These are phyloP conservation scores for Boletus patriciae DNA, from an alignment of 768 basidiomycete species.

Conservation along the genomic window DNA sequence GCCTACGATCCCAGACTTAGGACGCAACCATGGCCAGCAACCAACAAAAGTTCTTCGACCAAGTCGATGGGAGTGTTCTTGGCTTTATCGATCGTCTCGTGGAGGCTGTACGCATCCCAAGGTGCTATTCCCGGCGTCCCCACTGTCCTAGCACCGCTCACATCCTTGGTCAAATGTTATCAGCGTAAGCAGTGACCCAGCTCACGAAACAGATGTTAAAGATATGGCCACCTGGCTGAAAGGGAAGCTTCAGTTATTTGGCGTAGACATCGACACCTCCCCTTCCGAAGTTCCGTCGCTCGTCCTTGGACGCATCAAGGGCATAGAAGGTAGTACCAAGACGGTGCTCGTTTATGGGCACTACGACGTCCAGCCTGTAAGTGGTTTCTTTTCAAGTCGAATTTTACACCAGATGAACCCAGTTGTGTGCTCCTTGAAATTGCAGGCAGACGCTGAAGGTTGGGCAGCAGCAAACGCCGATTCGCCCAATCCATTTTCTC, in stretches of 20 bases:
- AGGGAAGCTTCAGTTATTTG: background rate
- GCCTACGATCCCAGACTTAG: background rate
- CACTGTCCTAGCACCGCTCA: background rate
- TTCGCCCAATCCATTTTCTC: background rate
- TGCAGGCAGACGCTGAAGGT: background rate
- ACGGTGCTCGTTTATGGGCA: constrained; percentile 88
- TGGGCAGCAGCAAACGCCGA: background rate
- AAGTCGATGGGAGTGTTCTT: background rate
- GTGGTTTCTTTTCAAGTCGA: constrained; percentile 19
- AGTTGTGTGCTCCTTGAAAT: background rate
- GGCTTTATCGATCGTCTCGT: background rate
- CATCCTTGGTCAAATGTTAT: background rate
- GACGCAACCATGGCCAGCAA: background rate
- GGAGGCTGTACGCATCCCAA: background rate
- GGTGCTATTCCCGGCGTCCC: background rate
- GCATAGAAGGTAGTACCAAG: constrained; percentile 14
- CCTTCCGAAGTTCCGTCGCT: constrained; percentile 1
- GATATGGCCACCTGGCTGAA: background rate
- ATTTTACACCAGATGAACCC: background rate
- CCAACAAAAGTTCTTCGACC: background rate
- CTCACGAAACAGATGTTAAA: background rate
- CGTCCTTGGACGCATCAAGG: background rate
- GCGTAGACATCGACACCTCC: background rate
- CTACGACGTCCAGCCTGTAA: constrained; percentile 87
- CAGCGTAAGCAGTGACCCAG: background rate